Evolutionary conservation across 129 eudicot species (phyloP).

Genomic region (Oenanthe sinensis): DNA sequence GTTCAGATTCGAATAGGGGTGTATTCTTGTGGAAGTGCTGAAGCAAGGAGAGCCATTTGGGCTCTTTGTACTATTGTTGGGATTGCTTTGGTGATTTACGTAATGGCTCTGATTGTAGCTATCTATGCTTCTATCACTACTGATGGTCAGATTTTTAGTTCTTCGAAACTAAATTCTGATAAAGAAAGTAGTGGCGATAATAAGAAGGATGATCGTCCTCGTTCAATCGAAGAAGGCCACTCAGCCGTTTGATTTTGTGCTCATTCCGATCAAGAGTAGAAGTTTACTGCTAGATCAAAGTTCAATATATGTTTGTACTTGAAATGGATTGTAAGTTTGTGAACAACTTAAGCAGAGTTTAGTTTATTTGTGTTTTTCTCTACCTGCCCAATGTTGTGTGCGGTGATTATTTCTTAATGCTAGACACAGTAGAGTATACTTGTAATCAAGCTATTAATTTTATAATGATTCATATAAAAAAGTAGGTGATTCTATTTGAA

Average conservation of each 20-base stretch:
- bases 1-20: neutral
- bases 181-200: neutral
- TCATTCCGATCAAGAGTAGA: neutral
- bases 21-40: conserved; percentile 1
- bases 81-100: neutral
- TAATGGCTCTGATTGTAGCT: neutral
- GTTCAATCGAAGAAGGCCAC: neutral
- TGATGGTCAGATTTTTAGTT: neutral
- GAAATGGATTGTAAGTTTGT: neutral
- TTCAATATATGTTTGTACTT: neutral
- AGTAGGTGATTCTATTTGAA: too few species aligned
- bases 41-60: conserved; percentile 4
- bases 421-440: too few species aligned
- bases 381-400: too few species aligned
- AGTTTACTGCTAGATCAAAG: neutral
- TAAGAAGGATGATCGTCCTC: neutral
- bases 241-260: neutral
- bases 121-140: conserved; percentile 1
- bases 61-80: neutral
- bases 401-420: too few species aligned
- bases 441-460: too few species aligned
- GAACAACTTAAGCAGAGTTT: too few species aligned
- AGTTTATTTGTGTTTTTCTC: too few species aligned
- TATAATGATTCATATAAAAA: too few species aligned
- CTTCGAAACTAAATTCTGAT: neutral